Evolutionary conservation across 805 yeast species (phyloP), one percentile per base, ranked within the genome.

Genomic region (Candida pseudofarinosa): DNA sequence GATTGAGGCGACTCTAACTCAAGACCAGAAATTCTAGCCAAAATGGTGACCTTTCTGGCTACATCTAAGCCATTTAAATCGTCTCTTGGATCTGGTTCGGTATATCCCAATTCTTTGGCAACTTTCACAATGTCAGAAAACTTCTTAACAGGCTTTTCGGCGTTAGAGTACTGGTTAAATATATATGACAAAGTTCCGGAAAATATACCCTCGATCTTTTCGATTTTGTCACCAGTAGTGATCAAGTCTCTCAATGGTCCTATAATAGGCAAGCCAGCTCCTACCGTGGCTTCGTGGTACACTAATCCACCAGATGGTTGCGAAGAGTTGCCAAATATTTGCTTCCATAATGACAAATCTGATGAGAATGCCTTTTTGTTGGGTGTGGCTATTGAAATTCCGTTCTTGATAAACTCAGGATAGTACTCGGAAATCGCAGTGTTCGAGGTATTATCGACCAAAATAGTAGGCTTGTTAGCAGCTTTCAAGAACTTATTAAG

Each of bases 51-150:
- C 67, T 93, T 93, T 77, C 99, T 85, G 35, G 99, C 99, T 47
- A 93, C 97, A 61, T 93, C 99, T 62, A 93, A 77, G 42, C 99
- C 99, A 65, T 91, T 93, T 66, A 93, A 79, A 63, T 93, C 99
- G 65, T 93, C 99, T 70, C 99, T 84, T 66, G 99, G 99, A 65
- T 93, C 99, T 39, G 99, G 99, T 70, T 93, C 99, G 34, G 97
- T 91, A 77, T 88, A 93, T 40, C 99, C 99, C 51, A 88, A 74
- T 40, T 81, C 68, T 69, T 91, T 91, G 41, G 99, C 99, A 38
- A 81, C 81, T 49, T 77, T 74, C 45, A 93, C 98, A 39, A 93
- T 83, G 42, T 89, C 96, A 19, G 97, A 88, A 64, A 90, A 93
- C 61, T 85, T 86, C 39, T 77, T 73, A 37, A 68, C 59, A 38